Evolutionary conservation across 192 early-diverging fungal species (phyloP).

Genomic region (Rhizophagus clarus): DNA sequence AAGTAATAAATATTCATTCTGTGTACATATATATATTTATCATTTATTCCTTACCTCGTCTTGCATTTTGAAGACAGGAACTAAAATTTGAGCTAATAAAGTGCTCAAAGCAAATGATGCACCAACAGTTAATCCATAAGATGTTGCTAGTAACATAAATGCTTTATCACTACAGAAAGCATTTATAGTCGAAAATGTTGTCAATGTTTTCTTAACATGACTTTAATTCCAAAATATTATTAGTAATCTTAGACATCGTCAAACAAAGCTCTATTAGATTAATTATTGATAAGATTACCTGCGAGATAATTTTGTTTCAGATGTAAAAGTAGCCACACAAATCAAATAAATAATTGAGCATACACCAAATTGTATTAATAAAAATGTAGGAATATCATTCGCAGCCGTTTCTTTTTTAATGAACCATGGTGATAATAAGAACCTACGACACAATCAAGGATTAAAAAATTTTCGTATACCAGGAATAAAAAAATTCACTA

Average conservation of each 20-base stretch:
- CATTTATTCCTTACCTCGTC: constrained; percentile 22
- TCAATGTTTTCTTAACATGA: not conserved
- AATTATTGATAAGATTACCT: not conserved
- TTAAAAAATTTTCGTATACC: too few relatives aligned
- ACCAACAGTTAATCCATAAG: constrained; percentile 43
- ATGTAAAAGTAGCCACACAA: constrained; percentile 17
- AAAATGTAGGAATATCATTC: constrained; percentile 39
- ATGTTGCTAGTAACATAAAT: constrained; percentile 38
- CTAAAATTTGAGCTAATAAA: constrained; percentile 43
- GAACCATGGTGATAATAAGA: constrained; percentile 41
- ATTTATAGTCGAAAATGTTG: not conserved
- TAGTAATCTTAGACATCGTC: not conserved
- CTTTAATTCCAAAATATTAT: not conserved
- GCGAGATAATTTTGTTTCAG: not conserved
- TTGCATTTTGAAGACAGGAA: constrained; percentile 37
- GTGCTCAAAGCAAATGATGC: constrained; percentile 45
- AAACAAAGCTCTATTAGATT: not conserved
- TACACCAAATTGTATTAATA: constrained; percentile 38
- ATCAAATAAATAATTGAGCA: constrained; percentile 21
- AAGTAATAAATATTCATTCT: not conserved
- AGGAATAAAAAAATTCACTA: not conserved
- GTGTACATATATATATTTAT: not conserved
- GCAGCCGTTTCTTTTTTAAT: constrained; percentile 37
- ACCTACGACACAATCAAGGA: constrained; percentile 11
- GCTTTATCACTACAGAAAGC: not conserved